Evolutionary conservation across 2,329 filamentous ascomycete species (phyloP).

Genomic region (Ilyonectria robusta): DNA sequence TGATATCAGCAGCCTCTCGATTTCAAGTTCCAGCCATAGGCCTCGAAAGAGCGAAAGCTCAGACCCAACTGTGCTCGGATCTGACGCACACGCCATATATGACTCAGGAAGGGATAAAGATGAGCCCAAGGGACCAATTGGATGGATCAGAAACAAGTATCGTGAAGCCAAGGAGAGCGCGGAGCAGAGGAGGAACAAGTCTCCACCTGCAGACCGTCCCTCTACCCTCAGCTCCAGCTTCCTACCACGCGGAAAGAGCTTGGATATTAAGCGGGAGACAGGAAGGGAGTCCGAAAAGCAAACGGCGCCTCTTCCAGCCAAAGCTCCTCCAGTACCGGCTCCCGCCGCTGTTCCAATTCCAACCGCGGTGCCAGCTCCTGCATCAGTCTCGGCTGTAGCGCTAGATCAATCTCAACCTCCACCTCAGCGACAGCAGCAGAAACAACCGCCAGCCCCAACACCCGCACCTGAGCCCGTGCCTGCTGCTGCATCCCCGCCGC

Average conservation of each 20-base stretch:
- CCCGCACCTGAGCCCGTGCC: not conserved
- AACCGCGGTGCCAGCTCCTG: constrained; percentile 17
- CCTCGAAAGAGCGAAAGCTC: constrained; percentile 66
- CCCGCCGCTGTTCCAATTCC: constrained; percentile 31
- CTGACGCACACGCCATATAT: constrained; percentile 56
- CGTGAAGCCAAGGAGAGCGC: constrained; percentile 71
- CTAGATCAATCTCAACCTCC: constrained; percentile 11
- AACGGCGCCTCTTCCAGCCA: constrained; percentile 9
- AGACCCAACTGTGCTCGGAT: constrained; percentile 58
- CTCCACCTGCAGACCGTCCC: constrained; percentile 62
- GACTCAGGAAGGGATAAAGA: constrained; percentile 62
- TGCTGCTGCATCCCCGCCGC: not conserved
- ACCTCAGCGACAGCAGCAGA: constrained; percentile 20
- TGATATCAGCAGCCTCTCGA: constrained; percentile 76
- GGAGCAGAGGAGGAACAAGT: constrained; percentile 70
- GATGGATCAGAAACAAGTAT: constrained; percentile 73
- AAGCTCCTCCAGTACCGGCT: constrained; percentile 28
- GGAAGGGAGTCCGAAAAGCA: constrained; percentile 40
- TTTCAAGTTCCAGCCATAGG: constrained; percentile 72
- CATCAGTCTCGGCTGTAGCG: constrained; percentile 14
- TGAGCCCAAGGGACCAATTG: constrained; percentile 66
- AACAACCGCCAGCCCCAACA: not conserved
- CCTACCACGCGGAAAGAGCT: constrained; percentile 61
- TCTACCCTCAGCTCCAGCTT: constrained; percentile 46
- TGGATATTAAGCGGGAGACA: constrained; percentile 61